A percentile compares a stretch with the other conserved stretches of the same genome.
Conservation (phyloP, 2,329 filamentous ascomycete species). For the Claviceps purpurea region DNA sequence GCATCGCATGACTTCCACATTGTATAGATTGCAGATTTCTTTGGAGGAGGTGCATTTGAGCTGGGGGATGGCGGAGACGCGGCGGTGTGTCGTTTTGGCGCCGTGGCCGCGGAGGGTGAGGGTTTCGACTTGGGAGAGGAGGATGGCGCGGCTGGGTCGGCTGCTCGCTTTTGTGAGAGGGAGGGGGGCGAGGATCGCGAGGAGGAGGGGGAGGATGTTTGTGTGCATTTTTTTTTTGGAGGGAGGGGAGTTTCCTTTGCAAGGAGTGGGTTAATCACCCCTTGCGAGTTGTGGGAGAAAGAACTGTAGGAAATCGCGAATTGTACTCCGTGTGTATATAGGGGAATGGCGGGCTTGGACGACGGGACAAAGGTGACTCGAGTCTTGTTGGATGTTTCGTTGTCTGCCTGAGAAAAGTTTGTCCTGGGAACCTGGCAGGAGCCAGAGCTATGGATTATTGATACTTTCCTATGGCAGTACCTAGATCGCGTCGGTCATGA, state of each 20-base stretch:
- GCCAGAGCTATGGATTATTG: no score
- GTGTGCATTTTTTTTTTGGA: constrained; percentile 15
- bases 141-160: constrained; percentile 37
- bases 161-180: constrained; percentile 14
- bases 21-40: constrained; percentile 53
- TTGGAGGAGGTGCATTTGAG: constrained; percentile 60
- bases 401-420: no score
- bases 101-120: constrained; percentile 59
- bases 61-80: constrained; percentile 63
- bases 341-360: no score
- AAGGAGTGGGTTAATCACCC: no score
- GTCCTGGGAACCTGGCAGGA: no score
- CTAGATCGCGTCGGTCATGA: no score
- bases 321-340: no score
- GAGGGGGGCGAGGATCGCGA: constrained; percentile 12
- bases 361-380: no score
- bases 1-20: constrained; percentile 76
- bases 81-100: constrained; percentile 59
- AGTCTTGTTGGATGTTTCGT: no score
- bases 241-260: neutral
- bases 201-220: constrained; percentile 9
- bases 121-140: constrained; percentile 51
- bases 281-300: no score
- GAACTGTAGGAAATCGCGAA: no score
- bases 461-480: no score